These are phyloP conservation scores for Jatropha multifida DNA, from an alignment of 441 rosid genomes.

Conservation along the genomic window DNA sequence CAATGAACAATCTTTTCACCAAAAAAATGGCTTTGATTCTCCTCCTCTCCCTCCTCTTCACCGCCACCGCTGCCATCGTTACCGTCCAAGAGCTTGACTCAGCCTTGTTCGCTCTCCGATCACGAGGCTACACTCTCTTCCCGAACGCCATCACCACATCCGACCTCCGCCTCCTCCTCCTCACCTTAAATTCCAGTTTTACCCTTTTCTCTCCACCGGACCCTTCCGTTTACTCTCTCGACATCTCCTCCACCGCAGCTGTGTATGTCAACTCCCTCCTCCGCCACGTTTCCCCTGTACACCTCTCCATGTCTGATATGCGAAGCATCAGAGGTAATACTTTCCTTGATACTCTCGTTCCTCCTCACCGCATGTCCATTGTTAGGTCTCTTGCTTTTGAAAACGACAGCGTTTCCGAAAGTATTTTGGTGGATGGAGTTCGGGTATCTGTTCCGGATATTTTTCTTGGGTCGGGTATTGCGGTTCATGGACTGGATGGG, in stretches of 20 bases:
- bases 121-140: conserved; percentile 40
- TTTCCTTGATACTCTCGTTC: conserved; percentile 32
- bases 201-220: conserved; percentile 46
- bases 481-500: conserved; percentile 42
- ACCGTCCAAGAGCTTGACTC: conserved; percentile 31
- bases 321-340: conserved; percentile 17
- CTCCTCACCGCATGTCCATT: conserved; percentile 24
- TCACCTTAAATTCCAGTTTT: conserved; percentile 31
- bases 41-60: conserved; percentile 8
- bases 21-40: neutral
- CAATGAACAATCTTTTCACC: neutral
- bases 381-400: conserved; percentile 8
- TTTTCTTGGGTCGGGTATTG: conserved; percentile 32
- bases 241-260: conserved; percentile 34
- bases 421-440: conserved; percentile 31
- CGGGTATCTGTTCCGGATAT: conserved; percentile 34
- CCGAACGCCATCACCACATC: conserved; percentile 41
- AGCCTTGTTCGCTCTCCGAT: conserved; percentile 38
- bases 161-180: conserved; percentile 33
- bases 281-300: conserved; percentile 35
- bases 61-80: conserved; percentile 19
- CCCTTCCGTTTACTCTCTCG: conserved; percentile 35
- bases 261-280: conserved; percentile 32
- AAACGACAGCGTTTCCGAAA: conserved; percentile 18
- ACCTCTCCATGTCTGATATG: conserved; percentile 28